phyloP scores from a whole-genome alignment of 2,329 filamentous ascomycete species.

The Exserohilum turcica region DNA sequence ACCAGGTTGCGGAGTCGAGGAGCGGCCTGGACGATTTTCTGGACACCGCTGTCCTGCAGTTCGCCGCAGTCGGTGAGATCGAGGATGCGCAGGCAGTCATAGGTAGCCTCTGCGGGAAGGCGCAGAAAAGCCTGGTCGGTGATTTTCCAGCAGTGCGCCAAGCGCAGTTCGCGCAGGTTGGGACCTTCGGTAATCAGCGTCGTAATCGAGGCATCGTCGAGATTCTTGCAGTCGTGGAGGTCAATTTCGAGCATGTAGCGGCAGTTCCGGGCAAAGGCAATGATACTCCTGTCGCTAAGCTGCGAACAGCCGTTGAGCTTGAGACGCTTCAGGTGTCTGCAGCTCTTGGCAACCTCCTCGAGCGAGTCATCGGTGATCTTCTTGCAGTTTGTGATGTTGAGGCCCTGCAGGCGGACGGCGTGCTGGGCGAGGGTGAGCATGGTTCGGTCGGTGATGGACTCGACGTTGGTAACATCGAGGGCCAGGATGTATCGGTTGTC shows the following conservation, averaged over 20 bases:
- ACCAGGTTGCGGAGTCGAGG: slow-evolving; percentile 91
- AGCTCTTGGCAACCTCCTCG: slow-evolving; percentile 77
- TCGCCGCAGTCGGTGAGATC: slow-evolving; percentile 88
- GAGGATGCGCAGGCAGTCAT: slow-evolving; percentile 88
- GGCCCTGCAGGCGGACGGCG: slow-evolving; percentile 83
- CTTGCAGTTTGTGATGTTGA: slow-evolving; percentile 88
- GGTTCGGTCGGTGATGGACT: slow-evolving; percentile 79
- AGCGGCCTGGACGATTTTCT: slow-evolving; percentile 83
- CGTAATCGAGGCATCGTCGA: slow-evolving; percentile 84
- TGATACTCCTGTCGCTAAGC: slow-evolving; percentile 78
- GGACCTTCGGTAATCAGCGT: slow-evolving; percentile 77
- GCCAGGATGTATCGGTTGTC: slow-evolving; percentile 83
- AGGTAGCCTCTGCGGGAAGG: slow-evolving; percentile 70
- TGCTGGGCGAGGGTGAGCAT: slow-evolving; percentile 78
- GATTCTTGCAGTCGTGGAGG: slow-evolving; percentile 79
- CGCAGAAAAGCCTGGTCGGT: slow-evolving; percentile 86
- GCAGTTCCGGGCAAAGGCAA: slow-evolving; percentile 85
- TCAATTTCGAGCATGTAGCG: slow-evolving; percentile 96
- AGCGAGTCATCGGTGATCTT: slow-evolving; percentile 87
- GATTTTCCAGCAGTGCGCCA: slow-evolving; percentile 83
- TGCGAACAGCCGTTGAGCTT: slow-evolving; percentile 94
- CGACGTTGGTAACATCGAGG: slow-evolving; percentile 83
- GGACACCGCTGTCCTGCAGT: slow-evolving; percentile 83
- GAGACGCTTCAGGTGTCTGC: slow-evolving; percentile 85
- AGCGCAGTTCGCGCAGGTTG: slow-evolving; percentile 85